Evolutionary conservation across 2,329 filamentous ascomycete species (phyloP), one percentile per base, ranked within the genome.

Genomic region (Didymella glomerata): DNA sequence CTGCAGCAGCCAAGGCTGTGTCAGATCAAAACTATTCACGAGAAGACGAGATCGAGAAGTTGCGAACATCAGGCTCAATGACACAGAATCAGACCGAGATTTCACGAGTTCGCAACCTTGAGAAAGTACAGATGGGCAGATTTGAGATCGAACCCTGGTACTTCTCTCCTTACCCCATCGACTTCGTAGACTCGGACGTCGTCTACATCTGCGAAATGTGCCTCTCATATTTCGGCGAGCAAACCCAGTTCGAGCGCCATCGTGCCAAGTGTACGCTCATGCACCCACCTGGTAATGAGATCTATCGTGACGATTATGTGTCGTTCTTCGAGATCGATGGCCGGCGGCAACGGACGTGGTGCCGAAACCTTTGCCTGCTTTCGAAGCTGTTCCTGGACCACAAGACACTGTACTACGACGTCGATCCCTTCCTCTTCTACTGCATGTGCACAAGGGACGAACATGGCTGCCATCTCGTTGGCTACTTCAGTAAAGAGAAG

Each of bases 401-500:
- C 77, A 99, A 99, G 79, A 98, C 95, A 5, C 87, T 99, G 8
- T 99, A 97, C 82, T 99, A 99, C 80, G 95, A 99, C 70, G 95
- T 99, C n/a, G 95, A 99, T 65, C 95, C 95, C 0, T 99, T 99
- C 75, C 81, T 99, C 34, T 99, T 99, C 81, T 99, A 99, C 79
- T 94, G 97, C 77, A 97, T 99, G 94, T 92, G 92, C 25, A 90
- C 89, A 40, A 88, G 91, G 67, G 91, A 93, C 64, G 92, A 96
- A 48, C 89, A 93, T 69, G 95, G 95, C 14, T 95, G 90, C 70
- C 95, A 98, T 73, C 86, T 99, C 48, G 91, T 99, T n/a, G 95
- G 95, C n/a, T 99, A 97, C 75, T 99, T 99, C 78, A 96, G 91
- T 55, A 99, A 99, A 76, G 95, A 99, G 77, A 99, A 99, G 69